Evolutionary conservation across 495 filamentous ascomycete genomes (phyloP), one percentile per base, ranked within the genome.

Genomic region (Letharia lupina): DNA sequence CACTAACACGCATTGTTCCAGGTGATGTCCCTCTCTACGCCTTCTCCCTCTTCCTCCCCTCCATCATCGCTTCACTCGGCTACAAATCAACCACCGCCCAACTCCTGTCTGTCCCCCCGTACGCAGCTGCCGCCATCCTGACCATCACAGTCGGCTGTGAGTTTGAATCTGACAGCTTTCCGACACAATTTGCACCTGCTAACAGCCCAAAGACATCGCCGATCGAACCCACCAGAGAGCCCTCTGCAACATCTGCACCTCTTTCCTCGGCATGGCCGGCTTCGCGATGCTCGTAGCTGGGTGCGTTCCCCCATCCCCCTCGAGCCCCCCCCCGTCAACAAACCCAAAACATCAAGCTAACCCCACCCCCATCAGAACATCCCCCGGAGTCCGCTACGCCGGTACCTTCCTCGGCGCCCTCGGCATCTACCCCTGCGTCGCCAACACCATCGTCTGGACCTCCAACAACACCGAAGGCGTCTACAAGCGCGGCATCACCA

Each of bases 391-490:
- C 8, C 86, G 89, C 64, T 98, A 97, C 72, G 89, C 87, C 0
- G 93, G 89, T 12, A 88, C 85, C 0, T 98, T 96, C 77, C 79
- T 98, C 2, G 91, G 87, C 10, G 93, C 93, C 0, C 76, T 93
- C 62, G 93, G 93, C 1, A 96, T 97, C 70, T 98, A 96, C 71
- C 93, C 93, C 0, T 88, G 84, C 74, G 91, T 96, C 68, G 76
- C 93, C n/a, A 96, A 96, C 72, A 95, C 91, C 0, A 91, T 98
- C 66, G 85, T 86, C 35, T 98, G 93, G 93, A 76, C 87, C 23
- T 84, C 85, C 58, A 98, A 98, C 77, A 98, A 98, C 69, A 84
- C 84, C 35, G 93, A 96, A 76, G 93, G 93, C 28, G 89, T 92
- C 6, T 95, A 96, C 76, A 96, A 96, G 79, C 84, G 93, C 33